These are phyloP conservation scores for Sungouiella thailandica DNA, from an alignment of 805 yeast species.

Conservation along the genomic window DNA sequence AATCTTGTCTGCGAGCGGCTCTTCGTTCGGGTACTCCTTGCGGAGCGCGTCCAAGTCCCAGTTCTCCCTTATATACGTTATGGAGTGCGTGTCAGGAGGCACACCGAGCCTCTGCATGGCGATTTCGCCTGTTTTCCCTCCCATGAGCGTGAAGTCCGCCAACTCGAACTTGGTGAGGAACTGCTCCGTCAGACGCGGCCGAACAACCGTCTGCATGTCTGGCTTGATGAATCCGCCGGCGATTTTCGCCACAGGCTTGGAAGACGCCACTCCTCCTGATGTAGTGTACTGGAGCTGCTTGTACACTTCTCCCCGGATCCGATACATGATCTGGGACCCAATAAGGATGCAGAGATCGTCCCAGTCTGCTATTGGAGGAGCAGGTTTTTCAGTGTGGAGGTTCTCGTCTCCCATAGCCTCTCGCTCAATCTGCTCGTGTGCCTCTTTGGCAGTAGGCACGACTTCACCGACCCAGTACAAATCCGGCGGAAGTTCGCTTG, in stretches of 20 bases:
- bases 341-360: constrained; percentile 69
- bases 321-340: constrained; percentile 57
- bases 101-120: constrained; percentile 46
- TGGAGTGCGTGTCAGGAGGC: constrained; percentile 43
- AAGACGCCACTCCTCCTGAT: constrained; percentile 80
- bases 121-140: constrained; percentile 78
- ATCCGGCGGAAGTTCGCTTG: constrained; percentile 26
- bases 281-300: constrained; percentile 71
- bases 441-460: constrained; percentile 7
- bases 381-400: not conserved
- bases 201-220: constrained; percentile 72
- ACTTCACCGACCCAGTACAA: constrained; percentile 29
- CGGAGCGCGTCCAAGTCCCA: constrained; percentile 28
- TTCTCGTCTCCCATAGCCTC: constrained; percentile 1
- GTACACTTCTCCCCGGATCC: constrained; percentile 50
- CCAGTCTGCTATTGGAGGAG: constrained; percentile 44
- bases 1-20: constrained; percentile 49
- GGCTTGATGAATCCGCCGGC: constrained; percentile 88
- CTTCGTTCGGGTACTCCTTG: constrained; percentile 32
- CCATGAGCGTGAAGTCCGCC: constrained; percentile 82
- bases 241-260: constrained; percentile 75
- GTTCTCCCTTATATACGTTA: constrained; percentile 45
- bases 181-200: constrained; percentile 39
- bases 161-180: constrained; percentile 63
- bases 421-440: constrained; percentile 7